Evolutionary conservation across 176 grass and related monocot genomes (phyloP).

Genomic region (Poa annua): DNA sequence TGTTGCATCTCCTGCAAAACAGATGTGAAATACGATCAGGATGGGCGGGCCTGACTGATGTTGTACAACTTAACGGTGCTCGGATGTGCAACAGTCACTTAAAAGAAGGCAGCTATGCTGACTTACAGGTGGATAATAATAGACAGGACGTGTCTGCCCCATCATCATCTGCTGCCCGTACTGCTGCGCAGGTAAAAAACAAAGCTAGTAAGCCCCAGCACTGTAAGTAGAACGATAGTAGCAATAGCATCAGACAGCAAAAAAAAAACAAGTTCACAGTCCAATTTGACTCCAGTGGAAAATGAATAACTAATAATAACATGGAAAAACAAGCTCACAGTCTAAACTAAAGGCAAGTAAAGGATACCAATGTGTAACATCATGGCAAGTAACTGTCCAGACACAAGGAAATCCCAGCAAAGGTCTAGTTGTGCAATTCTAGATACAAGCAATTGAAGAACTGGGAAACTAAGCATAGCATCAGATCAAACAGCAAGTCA

Average conservation of each 20-base stretch:
- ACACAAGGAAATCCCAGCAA: not conserved
- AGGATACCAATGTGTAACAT: not conserved
- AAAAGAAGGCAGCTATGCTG: not conserved
- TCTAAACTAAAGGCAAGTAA: not conserved
- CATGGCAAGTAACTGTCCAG: not conserved
- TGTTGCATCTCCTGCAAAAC: conserved; percentile 35
- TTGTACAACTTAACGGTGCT: not conserved
- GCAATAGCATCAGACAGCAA: not conserved
- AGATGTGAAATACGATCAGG: not conserved
- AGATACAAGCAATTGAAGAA: not conserved
- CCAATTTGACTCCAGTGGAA: not conserved
- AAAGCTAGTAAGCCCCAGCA: not conserved
- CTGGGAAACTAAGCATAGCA: not conserved
- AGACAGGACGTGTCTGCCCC: conserved; percentile 9
- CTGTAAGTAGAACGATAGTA: not conserved
- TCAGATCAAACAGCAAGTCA: not conserved
- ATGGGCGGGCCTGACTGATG: not conserved
- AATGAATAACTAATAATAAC: not conserved
- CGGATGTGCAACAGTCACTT: not conserved
- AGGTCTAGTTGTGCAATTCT: not conserved
- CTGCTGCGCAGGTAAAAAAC: conserved; percentile 38
- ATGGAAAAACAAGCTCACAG: not conserved
- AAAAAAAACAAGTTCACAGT: no score
- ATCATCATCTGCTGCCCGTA: conserved; percentile 77
- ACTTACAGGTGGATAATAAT: conserved; percentile 14